phyloP scores from a whole-genome alignment of 805 yeast species.

The Saccharomycopsis javanensis region DNA sequence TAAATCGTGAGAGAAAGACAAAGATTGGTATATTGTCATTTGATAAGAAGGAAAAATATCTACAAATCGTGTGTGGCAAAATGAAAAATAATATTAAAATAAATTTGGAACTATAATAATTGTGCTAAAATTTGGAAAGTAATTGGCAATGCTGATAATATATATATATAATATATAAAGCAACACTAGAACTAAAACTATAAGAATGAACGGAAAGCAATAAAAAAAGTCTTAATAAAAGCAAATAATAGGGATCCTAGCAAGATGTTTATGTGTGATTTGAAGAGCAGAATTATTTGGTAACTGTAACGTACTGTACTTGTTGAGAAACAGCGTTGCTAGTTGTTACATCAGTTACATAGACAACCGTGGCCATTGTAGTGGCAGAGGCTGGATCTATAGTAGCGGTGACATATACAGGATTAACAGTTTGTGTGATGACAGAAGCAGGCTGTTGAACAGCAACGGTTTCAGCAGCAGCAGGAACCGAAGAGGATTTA shows the following conservation, averaged over 20 bases:
- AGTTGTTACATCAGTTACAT: background rate
- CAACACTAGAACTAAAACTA: no score
- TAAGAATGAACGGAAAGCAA: no score
- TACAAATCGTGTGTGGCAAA: no score
- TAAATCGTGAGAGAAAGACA: background rate
- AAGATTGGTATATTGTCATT: background rate
- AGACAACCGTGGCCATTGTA: background rate
- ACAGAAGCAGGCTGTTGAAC: background rate
- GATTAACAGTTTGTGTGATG: constrained; percentile 1
- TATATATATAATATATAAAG: no score
- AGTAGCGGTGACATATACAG: constrained; percentile 2
- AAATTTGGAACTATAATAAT: no score
- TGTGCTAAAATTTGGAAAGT: no score
- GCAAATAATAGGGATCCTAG: background rate
- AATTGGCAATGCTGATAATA: no score
- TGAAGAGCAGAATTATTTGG: background rate
- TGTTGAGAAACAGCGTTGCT: background rate
- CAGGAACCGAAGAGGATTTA: constrained; percentile 6
- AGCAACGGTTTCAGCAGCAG: constrained; percentile 5
- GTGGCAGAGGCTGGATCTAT: background rate
- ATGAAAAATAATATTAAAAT: no score
- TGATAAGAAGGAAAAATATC: no score
- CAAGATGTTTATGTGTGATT: no score
- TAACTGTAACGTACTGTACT: background rate
- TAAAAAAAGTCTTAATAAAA: no score